Percentiles rank a stretch among this genome's conserved stretches.
Conservation (phyloP, 306 rosid genomes). For the Ziziphus jujuba region DNA sequence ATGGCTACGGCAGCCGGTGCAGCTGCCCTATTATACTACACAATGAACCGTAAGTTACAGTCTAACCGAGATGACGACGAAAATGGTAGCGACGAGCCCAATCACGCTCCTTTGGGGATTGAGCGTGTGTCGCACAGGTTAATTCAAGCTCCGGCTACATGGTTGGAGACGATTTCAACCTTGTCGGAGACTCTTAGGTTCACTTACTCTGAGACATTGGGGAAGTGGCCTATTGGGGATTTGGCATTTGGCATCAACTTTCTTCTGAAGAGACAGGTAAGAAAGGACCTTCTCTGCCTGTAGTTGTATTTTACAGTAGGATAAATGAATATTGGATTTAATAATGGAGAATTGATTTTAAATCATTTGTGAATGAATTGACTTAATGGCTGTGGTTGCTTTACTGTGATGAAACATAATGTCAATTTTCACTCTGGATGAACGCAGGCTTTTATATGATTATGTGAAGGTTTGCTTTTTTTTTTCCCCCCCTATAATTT, state of each 20-base stretch:
- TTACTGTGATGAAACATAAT: not conserved
- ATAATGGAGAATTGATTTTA: not conserved
- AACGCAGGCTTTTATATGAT: too few species aligned
- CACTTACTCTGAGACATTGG: constrained; percentile 95
- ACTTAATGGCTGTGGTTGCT: not conserved
- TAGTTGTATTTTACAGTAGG: too few species aligned
- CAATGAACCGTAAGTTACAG: constrained; percentile 70
- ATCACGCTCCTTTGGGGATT: constrained; percentile 43
- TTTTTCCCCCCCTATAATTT: too few species aligned
- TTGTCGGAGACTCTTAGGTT: constrained; percentile 89
- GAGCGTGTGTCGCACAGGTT: constrained; percentile 75
- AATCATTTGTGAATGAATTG: too few species aligned
- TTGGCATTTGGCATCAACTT: constrained; percentile 93
- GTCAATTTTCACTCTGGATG: not conserved
- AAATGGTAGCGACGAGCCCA: constrained; percentile 27
- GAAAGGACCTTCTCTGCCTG: not conserved
- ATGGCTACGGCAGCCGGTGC: constrained; percentile 99
- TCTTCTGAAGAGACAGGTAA: constrained; percentile 91
- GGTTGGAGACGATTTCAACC: constrained; percentile 90
- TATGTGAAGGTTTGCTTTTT: too few species aligned
- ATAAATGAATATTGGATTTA: not conserved
- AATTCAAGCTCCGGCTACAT: constrained; percentile 89
- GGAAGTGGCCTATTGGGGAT: constrained; percentile 98
- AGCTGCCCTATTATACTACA: constrained; percentile 86
- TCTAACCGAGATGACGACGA: constrained; percentile 50